phyloP scores from a whole-genome alignment of 345 rosid genomes.

The Populus pruinosa region DNA sequence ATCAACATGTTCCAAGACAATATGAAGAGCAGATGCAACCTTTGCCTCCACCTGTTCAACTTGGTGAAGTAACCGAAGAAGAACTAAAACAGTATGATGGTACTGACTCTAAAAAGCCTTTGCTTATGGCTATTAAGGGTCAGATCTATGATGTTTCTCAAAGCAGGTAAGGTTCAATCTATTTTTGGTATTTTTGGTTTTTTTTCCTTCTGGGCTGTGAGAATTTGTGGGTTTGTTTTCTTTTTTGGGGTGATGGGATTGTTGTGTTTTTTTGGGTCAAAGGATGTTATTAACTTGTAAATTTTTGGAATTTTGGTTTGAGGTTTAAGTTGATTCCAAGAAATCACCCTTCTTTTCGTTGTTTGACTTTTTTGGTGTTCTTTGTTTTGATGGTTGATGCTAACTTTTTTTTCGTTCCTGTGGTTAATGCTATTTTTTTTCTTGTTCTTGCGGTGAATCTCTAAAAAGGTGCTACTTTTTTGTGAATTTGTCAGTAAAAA shows the following conservation, averaged over 20 bases:
- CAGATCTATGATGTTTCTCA: slow-evolving; percentile 99
- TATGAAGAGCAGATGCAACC: slow-evolving; percentile 62
- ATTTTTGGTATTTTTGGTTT: neutral
- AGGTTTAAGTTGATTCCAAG: neutral
- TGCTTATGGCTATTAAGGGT: slow-evolving; percentile 96
- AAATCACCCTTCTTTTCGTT: neutral
- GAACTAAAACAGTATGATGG: slow-evolving; percentile 88
- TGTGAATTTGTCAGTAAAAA: neutral
- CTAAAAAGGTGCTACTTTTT: neutral
- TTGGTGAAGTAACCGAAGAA: slow-evolving; percentile 82
- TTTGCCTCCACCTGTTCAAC: slow-evolving; percentile 78
- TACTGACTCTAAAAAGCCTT: slow-evolving; percentile 70
- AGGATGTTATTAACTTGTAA: neutral
- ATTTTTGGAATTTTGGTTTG: neutral
- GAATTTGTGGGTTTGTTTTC: neutral
- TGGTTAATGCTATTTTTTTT: neutral
- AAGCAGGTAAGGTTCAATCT: slow-evolving; percentile 57
- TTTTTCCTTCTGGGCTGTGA: neutral
- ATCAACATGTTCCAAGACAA: slow-evolving; percentile 35
- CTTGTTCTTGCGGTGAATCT: neutral
- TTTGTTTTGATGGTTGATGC: neutral
- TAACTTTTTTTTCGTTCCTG: neutral
- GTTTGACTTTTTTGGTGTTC: neutral
- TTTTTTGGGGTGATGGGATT: neutral
- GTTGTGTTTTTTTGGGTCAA: neutral